Evolutionary conservation across 164 flowering plant species (phyloP).

Genomic region (Cinnamomum chago): DNA sequence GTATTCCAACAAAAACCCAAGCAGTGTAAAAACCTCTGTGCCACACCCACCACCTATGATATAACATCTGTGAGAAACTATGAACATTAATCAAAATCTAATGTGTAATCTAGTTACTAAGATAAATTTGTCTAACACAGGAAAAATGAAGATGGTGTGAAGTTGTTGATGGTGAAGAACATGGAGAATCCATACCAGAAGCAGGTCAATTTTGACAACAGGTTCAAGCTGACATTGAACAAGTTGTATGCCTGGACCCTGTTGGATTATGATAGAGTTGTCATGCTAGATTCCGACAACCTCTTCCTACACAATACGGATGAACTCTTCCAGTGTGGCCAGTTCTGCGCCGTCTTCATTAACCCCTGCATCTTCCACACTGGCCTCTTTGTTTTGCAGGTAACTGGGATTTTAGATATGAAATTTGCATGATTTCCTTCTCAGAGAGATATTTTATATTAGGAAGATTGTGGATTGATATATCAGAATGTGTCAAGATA

Average conservation of each 20-base stretch:
- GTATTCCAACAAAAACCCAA: too few species aligned
- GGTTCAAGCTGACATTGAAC: conserved; percentile 85
- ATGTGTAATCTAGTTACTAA: neutral
- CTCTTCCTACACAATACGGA: conserved; percentile 78
- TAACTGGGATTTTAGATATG: conserved; percentile 11
- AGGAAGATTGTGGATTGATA: too few species aligned
- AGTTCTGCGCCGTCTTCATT: conserved; percentile 95
- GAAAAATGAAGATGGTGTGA: conserved; percentile 82
- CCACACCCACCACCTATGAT: neutral
- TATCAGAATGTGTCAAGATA: too few species aligned
- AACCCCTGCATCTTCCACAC: conserved; percentile 99
- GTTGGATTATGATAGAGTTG: conserved; percentile 73
- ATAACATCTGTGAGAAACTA: neutral
- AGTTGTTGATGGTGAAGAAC: conserved; percentile 77
- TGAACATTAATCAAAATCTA: neutral
- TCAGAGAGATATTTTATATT: neutral
- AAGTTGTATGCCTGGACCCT: conserved; percentile 90
- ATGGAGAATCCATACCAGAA: conserved; percentile 64
- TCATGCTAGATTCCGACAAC: conserved; percentile 95
- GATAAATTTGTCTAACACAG: conserved; percentile 22
- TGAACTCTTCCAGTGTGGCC: conserved; percentile 91
- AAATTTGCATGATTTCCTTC: neutral
- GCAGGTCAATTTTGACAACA: conserved; percentile 36
- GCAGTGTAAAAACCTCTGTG: too few species aligned
- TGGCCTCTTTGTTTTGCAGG: conserved; percentile 94